phyloP scores from a whole-genome alignment of 2,329 filamentous ascomycete species.

The Pezicula rhizophila region DNA sequence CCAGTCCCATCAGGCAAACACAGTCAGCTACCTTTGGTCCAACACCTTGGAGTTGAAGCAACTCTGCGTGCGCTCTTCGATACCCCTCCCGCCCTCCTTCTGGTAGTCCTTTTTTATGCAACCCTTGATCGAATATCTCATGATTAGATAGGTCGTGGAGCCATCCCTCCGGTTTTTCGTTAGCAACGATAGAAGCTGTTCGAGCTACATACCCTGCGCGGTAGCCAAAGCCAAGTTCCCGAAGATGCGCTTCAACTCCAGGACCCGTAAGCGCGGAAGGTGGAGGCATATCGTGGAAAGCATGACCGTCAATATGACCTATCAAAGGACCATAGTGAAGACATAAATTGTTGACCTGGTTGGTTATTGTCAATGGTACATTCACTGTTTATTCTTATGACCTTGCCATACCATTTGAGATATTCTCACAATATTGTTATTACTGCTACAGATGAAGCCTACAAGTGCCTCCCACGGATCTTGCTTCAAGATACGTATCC shows the following conservation, averaged over 20 bases:
- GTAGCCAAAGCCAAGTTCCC: slow-evolving; percentile 87
- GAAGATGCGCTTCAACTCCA: slow-evolving; percentile 73
- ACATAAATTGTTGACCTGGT: slow-evolving; percentile 77
- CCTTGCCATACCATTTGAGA: slow-evolving; percentile 71
- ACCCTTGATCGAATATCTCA: slow-evolving; percentile 67
- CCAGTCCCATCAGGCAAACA: slow-evolving; percentile 90
- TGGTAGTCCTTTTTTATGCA: slow-evolving; percentile 39
- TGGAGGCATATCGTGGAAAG: slow-evolving; percentile 82
- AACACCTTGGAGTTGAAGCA: slow-evolving; percentile 78
- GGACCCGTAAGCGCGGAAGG: slow-evolving; percentile 66
- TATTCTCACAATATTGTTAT: slow-evolving; percentile 95
- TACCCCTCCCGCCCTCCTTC: slow-evolving; percentile 45
- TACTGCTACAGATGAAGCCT: slow-evolving; percentile 96
- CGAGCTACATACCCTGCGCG: slow-evolving; percentile 86
- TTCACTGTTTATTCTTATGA: not conserved
- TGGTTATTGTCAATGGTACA: not conserved
- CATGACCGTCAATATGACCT: slow-evolving; percentile 59
- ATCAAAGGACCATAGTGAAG: slow-evolving; percentile 75
- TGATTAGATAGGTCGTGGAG: slow-evolving; percentile 73
- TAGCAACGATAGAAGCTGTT: slow-evolving; percentile 70
- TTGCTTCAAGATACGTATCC: slow-evolving; percentile 87
- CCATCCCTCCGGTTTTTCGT: slow-evolving; percentile 66
- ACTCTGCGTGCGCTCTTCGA: slow-evolving; percentile 76
- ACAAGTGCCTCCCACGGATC: slow-evolving; percentile 94
- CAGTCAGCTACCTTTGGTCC: slow-evolving; percentile 97